phyloP scores from a whole-genome alignment of 768 basidiomycete species.

The Plicaturopsis crispa region DNA sequence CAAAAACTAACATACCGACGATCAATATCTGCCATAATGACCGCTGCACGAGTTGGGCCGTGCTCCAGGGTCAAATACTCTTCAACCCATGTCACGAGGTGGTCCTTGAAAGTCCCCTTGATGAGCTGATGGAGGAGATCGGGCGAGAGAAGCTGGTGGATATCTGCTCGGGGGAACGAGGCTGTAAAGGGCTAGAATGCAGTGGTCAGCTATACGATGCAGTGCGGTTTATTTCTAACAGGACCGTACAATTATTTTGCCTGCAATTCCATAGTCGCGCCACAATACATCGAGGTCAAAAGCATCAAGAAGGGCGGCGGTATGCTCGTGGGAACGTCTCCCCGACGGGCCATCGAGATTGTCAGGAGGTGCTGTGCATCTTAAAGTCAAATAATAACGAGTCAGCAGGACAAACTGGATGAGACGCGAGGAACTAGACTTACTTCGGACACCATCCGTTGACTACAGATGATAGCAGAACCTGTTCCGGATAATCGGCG shows the following conservation, averaged over 20 bases:
- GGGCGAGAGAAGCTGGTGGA: constrained; percentile 22
- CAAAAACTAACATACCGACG: constrained; percentile 13
- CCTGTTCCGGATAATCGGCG: constrained; percentile 32
- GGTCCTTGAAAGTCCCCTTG: constrained; percentile 31
- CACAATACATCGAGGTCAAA: constrained; percentile 17
- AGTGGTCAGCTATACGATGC: background rate
- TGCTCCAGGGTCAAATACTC: constrained; percentile 16
- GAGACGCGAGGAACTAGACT: constrained; percentile 1
- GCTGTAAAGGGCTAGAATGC: constrained; percentile 24
- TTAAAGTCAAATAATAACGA: constrained; percentile 9
- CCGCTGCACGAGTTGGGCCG: constrained; percentile 7
- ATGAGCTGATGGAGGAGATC: constrained; percentile 28
- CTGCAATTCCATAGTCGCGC: constrained; percentile 24
- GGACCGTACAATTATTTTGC: constrained; percentile 22
- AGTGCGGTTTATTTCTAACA: background rate
- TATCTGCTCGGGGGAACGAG: constrained; percentile 24
- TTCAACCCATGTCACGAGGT: constrained; percentile 25
- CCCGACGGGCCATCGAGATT: constrained; percentile 18
- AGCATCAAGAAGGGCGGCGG: constrained; percentile 12
- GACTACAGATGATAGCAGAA: constrained; percentile 21
- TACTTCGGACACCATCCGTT: constrained; percentile 30
- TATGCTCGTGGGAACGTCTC: constrained; percentile 12
- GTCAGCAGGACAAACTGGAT: constrained; percentile 1
- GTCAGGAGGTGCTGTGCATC: constrained; percentile 15
- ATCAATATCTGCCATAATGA: constrained; percentile 24